Conservation (phyloP, 495 filamentous ascomycete genomes). For the Geopyxis carbonaria region DNA sequence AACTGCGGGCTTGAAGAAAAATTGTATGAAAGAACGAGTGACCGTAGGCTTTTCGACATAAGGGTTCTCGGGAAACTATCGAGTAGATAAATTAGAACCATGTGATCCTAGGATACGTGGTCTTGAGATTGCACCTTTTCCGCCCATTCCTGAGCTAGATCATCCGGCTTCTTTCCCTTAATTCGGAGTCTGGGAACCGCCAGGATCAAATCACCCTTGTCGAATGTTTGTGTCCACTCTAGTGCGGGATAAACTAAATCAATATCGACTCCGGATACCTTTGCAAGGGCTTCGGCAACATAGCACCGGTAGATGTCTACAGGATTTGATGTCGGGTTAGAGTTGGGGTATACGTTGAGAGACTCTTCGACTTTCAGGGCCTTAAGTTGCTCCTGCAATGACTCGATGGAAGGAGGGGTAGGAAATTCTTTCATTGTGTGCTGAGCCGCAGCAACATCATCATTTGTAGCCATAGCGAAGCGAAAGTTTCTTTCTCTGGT, state of each 20-base stretch:
- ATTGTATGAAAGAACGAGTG: slow-evolving; percentile 53
- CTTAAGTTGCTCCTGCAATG: slow-evolving; percentile 20
- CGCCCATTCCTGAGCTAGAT: slow-evolving; percentile 52
- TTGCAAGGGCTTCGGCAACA: slow-evolving; percentile 53
- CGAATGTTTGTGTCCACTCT: slow-evolving; percentile 64
- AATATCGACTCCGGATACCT: slow-evolving; percentile 54
- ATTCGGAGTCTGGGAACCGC: slow-evolving; percentile 64
- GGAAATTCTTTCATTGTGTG: slow-evolving; percentile 12
- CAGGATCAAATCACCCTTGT: slow-evolving; percentile 77
- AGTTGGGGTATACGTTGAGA: slow-evolving; percentile 33
- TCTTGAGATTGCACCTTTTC: slow-evolving; percentile 39
- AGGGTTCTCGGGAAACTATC: slow-evolving; percentile 57
- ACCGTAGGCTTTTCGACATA: slow-evolving; percentile 50
- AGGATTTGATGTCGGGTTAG: slow-evolving; percentile 57
- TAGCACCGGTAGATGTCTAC: slow-evolving; percentile 78
- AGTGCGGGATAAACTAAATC: slow-evolving; percentile 61
- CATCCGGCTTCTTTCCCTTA: slow-evolving; percentile 64
- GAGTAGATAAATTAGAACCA: background rate
- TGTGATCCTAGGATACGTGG: background rate
- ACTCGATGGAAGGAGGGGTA: slow-evolving; percentile 16
- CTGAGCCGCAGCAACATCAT: slow-evolving; percentile 2
- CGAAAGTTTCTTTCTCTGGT: too few species aligned
- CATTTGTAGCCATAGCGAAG: slow-evolving; percentile 8
- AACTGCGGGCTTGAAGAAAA: slow-evolving; percentile 54
- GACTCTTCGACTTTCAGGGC: slow-evolving; percentile 25